A percentile compares a stretch with the other conserved stretches of the same genome.
Conservation (phyloP, 306 rosid genomes). For the Quercus glauca region DNA sequence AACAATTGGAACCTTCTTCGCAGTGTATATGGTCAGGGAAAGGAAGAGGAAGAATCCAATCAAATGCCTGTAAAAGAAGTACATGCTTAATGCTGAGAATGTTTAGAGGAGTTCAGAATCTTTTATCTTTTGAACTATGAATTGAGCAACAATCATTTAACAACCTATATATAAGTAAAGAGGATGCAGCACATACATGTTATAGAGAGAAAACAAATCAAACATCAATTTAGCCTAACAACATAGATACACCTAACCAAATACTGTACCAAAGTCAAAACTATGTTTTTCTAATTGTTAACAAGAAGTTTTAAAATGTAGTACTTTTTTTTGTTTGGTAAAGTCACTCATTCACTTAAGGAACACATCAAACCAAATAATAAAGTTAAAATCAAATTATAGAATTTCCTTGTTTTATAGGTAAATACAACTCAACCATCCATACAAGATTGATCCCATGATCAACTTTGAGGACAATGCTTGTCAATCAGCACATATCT, state of each 20-base stretch:
- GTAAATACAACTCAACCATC: not conserved
- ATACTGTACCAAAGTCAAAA: not conserved
- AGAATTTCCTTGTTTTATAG: not conserved
- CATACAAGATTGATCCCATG: not conserved
- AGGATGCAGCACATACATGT: not conserved
- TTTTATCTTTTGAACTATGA: not conserved
- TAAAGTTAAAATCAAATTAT: not conserved
- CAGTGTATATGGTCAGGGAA: conserved; percentile 87
- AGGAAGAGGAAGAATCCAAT: conserved; percentile 94
- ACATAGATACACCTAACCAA: not conserved
- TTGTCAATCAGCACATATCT: no score
- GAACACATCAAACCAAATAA: not conserved
- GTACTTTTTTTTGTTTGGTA: not conserved
- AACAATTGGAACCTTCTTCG: conserved; percentile 67
- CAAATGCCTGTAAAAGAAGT: conserved; percentile 70
- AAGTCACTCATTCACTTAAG: not conserved
- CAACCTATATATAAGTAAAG: not conserved
- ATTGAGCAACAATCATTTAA: not conserved
- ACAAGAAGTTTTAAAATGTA: not conserved
- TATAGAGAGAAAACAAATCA: not conserved
- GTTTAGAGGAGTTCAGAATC: not conserved
- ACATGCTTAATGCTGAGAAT: not conserved
- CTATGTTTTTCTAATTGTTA: not conserved
- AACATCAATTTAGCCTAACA: not conserved
- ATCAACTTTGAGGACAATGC: no score